A percentile compares a stretch with the other conserved stretches of the same genome.
phyloP scores from a whole-genome alignment of 805 yeast species.

The Grigorovia transvaalensis region DNA sequence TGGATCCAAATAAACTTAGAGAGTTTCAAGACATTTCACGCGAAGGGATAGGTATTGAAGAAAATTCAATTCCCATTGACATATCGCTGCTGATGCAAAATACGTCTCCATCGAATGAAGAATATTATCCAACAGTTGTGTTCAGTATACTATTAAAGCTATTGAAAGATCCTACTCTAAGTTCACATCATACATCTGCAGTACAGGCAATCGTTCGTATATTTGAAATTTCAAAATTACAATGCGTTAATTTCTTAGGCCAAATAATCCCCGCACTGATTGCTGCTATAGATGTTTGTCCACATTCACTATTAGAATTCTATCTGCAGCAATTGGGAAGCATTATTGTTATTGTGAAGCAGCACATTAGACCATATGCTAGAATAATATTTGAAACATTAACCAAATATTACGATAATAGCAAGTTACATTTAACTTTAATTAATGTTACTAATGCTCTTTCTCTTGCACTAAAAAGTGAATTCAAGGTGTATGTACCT shows the following conservation, averaged over 20 bases:
- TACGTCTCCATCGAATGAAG: slow-evolving; percentile 81
- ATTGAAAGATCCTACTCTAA: slow-evolving; percentile 70
- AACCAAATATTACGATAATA: slow-evolving; percentile 51
- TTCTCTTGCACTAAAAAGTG: slow-evolving; percentile 79
- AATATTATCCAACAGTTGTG: slow-evolving; percentile 89
- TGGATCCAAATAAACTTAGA: slow-evolving; percentile 87
- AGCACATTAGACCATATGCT: slow-evolving; percentile 76
- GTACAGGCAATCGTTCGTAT: slow-evolving; percentile 85
- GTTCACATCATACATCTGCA: slow-evolving; percentile 75
- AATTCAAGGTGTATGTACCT: slow-evolving; percentile 73
- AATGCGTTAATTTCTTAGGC: slow-evolving; percentile 77
- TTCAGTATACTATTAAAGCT: slow-evolving; percentile 73
- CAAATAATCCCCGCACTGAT: slow-evolving; percentile 80
- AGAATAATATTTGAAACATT: slow-evolving; percentile 61
- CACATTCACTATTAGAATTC: slow-evolving; percentile 65
- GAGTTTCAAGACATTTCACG: slow-evolving; percentile 69
- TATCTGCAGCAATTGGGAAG: slow-evolving; percentile 78
- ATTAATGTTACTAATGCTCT: slow-evolving; percentile 69
- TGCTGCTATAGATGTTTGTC: slow-evolving; percentile 67
- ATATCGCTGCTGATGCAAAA: slow-evolving; percentile 84
- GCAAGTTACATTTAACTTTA: slow-evolving; percentile 60
- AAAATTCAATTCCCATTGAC: slow-evolving; percentile 80
- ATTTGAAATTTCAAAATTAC: slow-evolving; percentile 73
- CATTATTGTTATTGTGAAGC: slow-evolving; percentile 69
- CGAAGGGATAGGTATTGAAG: slow-evolving; percentile 41